Evolutionary conservation across 2,329 filamentous ascomycete species (phyloP), one percentile per base, ranked within the genome.

Genomic region (Botryotinia calthae): DNA sequence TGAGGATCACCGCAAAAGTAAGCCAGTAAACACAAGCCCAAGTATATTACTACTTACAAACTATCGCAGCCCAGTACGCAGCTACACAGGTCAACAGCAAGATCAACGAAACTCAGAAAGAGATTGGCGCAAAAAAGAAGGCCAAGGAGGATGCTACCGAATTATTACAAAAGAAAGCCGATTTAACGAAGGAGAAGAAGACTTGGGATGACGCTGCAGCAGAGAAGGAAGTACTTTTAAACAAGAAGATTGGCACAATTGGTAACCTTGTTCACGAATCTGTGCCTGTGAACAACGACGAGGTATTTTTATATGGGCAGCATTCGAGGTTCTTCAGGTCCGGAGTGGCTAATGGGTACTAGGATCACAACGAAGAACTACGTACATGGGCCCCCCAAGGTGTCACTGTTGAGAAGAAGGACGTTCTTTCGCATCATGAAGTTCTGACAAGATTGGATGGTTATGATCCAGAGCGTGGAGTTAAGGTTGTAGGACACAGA

Each of bases 81-180:
- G 92, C 90, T 12, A 93, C 91, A 31, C 93, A 97, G 82, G 88
- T 96, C 78, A 92, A 91, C 77, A 90, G 90, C 79, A 90, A 93
- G 84, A 95, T 97, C 83, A 98, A 98, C 84, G 90, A 88, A 31
- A 88, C 94, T 44, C 93, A 97, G 82, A 97, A 97, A 84, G 90
- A 94, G 82, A 97, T 98, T 81, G 94, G 93, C 28, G 85, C 88
- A 79, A 97, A 95, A 87, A 97, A 97, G 86, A 97, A 97, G 88
- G 91, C 91, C 78, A 97, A 98, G 86, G 94, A 97, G 84, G 90
- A 95, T 81, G 94, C 94, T 58, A 89, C 89, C 77, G 92, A 94
- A 58, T 85, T 98, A 74, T 86, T 98, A 73, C 85, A 90, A 80
- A 86, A 95, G 82, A 98, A 97, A 84, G 86, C 86, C 68, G 88